Evolutionary conservation across 1,139 yeast species (phyloP), one percentile per base, ranked within the genome.

Genomic region (Geotrichum aggregatum): DNA sequence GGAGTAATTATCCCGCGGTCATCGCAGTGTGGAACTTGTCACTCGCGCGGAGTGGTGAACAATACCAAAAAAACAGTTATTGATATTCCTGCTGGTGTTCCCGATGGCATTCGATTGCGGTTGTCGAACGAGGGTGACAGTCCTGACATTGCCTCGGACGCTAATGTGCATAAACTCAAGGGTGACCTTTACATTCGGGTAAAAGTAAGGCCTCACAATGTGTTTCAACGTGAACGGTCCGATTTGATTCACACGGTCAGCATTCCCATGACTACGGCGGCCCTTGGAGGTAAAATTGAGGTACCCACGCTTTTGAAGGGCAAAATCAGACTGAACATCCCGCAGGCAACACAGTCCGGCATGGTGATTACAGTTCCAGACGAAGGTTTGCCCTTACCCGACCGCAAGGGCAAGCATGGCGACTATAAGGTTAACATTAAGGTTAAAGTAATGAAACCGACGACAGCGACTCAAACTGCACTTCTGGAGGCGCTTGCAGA

Each of bases 401-500:
- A 79, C 55, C 80, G 96, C 64, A 46, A 54, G 11, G 52, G 58
- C 11, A 38, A 52, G 30, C 57, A 61, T 47, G 97, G 96, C 53
- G 89, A 86, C 63, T 76, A 91, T 77, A 84, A 81, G 62, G 89
- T 92, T 31, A 75, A 80, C 10, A 78, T 89, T 60, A 79, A 80
- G 51, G 87, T 94, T 26, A 79, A 81, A 66, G 81, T 91, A 1
- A 74, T 82, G 59, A 78, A 82, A 54, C 92, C 98, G 3, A 78
- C 78, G 54, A 84, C 88, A 16, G 87, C 92, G n/a, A 84, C 92
- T 1, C 96, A 92, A 68, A 83, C 83, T 8, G 95, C 95, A n/a
- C 74, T 92, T 54, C 76, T 94, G 62, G 99, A 94, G 67, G 96
- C 97, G 0, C 76, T 92, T 58, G 98, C 99, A 0, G 96, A 88